Conservation (phyloP, 176 grass and related monocot species). For the Oryza punctata region DNA sequence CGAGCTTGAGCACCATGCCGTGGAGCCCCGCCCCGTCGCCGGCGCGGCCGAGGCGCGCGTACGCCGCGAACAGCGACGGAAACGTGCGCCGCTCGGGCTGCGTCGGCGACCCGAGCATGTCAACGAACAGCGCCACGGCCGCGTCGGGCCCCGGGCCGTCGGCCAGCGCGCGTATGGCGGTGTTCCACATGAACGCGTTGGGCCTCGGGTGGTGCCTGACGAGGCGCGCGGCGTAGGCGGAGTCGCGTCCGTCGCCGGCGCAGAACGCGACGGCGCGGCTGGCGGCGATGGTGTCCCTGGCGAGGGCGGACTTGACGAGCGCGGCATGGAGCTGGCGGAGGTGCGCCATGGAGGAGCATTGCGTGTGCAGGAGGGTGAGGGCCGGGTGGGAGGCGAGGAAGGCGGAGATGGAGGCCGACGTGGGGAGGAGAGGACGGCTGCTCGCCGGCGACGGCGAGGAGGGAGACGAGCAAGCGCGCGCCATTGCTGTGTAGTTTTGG, state of each 20-base stretch:
- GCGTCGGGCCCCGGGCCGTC: constrained; percentile 44
- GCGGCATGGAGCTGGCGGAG: constrained; percentile 73
- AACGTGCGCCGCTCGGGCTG: constrained; percentile 54
- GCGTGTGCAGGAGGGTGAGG: constrained; percentile 64
- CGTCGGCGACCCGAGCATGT: constrained; percentile 51
- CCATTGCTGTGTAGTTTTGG: constrained; percentile 34
- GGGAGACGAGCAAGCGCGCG: neutral
- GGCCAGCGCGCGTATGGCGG: constrained; percentile 62
- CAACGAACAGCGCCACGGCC: constrained; percentile 52
- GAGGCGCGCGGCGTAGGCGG: constrained; percentile 50
- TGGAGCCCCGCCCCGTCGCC: constrained; percentile 55
- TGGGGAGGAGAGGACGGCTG: constrained; percentile 33
- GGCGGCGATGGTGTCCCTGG: constrained; percentile 60
- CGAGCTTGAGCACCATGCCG: constrained; percentile 76
- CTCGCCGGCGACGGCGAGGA: neutral
- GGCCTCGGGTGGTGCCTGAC: constrained; percentile 53
- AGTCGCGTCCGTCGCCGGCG: constrained; percentile 41
- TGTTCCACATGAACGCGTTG: constrained; percentile 84
- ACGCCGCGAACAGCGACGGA: constrained; percentile 56
- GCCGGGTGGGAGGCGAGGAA: constrained; percentile 57
- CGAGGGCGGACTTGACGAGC: constrained; percentile 65
- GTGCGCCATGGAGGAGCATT: constrained; percentile 59
- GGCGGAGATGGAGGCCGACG: constrained; percentile 49
- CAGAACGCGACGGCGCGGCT: constrained; percentile 67
- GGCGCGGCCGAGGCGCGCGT: constrained; percentile 45